These are phyloP conservation scores for Tardiomyces digboiensis DNA, from an alignment of 1,139 yeast genomes.

Conservation along the genomic window DNA sequence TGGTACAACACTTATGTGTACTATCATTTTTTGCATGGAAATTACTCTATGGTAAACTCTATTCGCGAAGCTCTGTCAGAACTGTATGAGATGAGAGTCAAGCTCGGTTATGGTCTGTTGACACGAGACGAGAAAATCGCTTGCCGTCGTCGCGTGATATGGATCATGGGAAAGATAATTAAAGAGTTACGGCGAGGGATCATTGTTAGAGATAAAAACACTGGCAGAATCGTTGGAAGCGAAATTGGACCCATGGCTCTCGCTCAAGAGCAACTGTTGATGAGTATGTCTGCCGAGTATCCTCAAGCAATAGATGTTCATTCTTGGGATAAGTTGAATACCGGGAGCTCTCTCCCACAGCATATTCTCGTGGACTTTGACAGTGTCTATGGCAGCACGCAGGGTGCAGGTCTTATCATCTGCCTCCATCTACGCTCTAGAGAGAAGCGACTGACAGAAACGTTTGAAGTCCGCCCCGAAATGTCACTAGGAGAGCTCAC, in stretches of 20 bases:
- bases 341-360: conserved; percentile 41
- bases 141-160: conserved; percentile 52
- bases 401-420: conserved; percentile 58
- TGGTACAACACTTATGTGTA: conserved; percentile 25
- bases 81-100: conserved; percentile 55
- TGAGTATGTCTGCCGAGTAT: conserved; percentile 66
- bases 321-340: conserved; percentile 24
- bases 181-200: conserved; percentile 60
- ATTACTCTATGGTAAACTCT: conserved; percentile 28
- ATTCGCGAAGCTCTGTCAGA: conserved; percentile 30
- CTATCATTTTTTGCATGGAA: conserved; percentile 23
- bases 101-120: conserved; percentile 44
- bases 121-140: conserved; percentile 48
- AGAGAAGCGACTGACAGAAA: conserved; percentile 63
- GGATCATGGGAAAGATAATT: conserved; percentile 54
- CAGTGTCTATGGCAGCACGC: conserved; percentile 48
- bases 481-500: conserved; percentile 57
- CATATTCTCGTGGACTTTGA: conserved; percentile 76
- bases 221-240: conserved; percentile 53
- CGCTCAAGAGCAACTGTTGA: conserved; percentile 59
- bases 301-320: conserved; percentile 28
- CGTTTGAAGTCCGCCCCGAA: conserved; percentile 60
- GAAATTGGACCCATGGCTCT: conserved; percentile 43
- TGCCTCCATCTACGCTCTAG: conserved; percentile 63
- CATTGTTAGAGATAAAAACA: conserved; percentile 60